These are phyloP conservation scores for Drechmeria coniospora DNA, from an alignment of 2,329 filamentous ascomycete species.

Conservation along the genomic window DNA sequence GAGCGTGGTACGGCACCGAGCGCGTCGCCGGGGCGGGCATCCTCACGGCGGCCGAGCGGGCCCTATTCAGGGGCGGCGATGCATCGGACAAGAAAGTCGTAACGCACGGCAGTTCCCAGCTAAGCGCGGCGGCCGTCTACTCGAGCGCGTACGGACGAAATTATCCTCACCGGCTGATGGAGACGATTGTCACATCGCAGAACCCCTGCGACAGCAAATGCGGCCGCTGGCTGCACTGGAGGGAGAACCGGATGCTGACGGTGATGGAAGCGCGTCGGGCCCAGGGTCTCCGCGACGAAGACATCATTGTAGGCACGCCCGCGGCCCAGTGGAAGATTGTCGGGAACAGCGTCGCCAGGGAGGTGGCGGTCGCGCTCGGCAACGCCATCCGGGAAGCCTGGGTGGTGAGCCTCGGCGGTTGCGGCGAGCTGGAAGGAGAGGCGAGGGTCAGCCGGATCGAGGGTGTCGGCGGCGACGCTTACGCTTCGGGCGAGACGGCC, in stretches of 20 bases:
- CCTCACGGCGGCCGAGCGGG: slow-evolving; percentile 23
- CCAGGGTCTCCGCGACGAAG: slow-evolving; percentile 55
- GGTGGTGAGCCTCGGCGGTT: slow-evolving; percentile 8
- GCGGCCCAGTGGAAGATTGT: slow-evolving; percentile 47
- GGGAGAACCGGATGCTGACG: slow-evolving; percentile 42
- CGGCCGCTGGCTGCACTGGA: slow-evolving; percentile 48
- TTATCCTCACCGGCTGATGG: slow-evolving; percentile 34
- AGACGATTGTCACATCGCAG: slow-evolving; percentile 45
- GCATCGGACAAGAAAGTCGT: background rate
- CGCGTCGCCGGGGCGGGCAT: slow-evolving; percentile 12
- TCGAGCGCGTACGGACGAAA: slow-evolving; percentile 38
- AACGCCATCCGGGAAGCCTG: slow-evolving; percentile 44
- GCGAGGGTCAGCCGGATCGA: background rate
- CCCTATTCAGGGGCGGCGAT: slow-evolving; percentile 18
- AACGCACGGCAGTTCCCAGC: too few relatives aligned
- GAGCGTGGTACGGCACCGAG: slow-evolving; percentile 23
- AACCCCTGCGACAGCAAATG: slow-evolving; percentile 36
- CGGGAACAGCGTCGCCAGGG: slow-evolving; percentile 63
- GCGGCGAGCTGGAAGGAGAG: background rate
- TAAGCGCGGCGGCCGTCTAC: slow-evolving; percentile 8
- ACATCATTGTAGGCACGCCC: slow-evolving; percentile 47
- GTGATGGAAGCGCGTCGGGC: slow-evolving; percentile 53
- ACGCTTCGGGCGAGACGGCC: too few relatives aligned
- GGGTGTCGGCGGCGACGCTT: background rate
- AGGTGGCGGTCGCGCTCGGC: slow-evolving; percentile 51